Evolutionary conservation across 306 rosid species (phyloP).

Genomic region (Dicorynia guianensis): DNA sequence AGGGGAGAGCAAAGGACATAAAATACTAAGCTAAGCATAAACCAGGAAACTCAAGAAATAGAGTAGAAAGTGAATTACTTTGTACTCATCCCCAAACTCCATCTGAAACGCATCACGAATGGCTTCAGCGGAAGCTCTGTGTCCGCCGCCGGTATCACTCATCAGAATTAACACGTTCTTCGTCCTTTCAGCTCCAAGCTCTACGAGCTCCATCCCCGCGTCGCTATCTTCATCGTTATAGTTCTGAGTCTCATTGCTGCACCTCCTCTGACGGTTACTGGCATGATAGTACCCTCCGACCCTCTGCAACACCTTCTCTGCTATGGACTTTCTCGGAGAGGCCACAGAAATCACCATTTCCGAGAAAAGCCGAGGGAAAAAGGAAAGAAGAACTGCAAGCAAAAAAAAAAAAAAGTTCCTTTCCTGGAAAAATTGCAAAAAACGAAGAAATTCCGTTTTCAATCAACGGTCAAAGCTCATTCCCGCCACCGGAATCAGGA

Average conservation of each 20-base stretch:
- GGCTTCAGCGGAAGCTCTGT: slow-evolving; percentile 96
- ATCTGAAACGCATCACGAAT: slow-evolving; percentile 83
- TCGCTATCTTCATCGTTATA: slow-evolving; percentile 51
- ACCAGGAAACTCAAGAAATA: background rate
- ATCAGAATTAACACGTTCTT: slow-evolving; percentile 92
- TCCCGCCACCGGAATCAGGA: slow-evolving; percentile 49
- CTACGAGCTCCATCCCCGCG: slow-evolving; percentile 73
- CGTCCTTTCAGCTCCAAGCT: slow-evolving; percentile 87
- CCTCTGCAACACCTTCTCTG: slow-evolving; percentile 70
- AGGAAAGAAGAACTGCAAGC: background rate
- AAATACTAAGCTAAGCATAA: background rate
- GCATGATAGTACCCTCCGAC: slow-evolving; percentile 57
- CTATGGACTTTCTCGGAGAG: slow-evolving; percentile 60
- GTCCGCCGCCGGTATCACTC: slow-evolving; percentile 99
- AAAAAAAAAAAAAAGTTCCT: background rate
- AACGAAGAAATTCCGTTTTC: slow-evolving; percentile 13
- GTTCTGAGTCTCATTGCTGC: slow-evolving; percentile 46
- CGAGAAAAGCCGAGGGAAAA: background rate
- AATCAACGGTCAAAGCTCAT: slow-evolving; percentile 39
- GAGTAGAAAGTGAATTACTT: slow-evolving; percentile 52
- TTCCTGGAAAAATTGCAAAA: background rate
- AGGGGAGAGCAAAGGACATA: background rate
- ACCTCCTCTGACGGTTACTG: slow-evolving; percentile 39
- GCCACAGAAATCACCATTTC: slow-evolving; percentile 65
- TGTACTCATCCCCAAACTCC: slow-evolving; percentile 85